A percentile compares a stretch with the other conserved stretches of the same genome.
Evolutionary conservation across 306 rosid species (phyloP).

Genomic region (Sphenostylis stenocarpa): DNA sequence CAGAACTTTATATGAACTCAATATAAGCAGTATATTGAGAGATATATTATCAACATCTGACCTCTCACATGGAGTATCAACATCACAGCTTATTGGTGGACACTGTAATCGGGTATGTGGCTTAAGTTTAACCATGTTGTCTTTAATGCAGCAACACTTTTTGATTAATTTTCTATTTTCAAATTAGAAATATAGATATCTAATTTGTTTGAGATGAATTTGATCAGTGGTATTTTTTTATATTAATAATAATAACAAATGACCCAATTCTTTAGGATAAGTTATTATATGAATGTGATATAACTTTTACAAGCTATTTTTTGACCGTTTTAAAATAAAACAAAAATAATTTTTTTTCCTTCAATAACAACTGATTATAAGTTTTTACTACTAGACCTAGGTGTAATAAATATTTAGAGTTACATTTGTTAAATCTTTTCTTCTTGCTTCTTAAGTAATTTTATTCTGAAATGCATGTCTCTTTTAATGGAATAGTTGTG

Average conservation of each 20-base stretch:
- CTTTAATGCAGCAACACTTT: conserved; percentile 9
- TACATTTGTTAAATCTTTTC: too few relatives aligned
- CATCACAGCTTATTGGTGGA: conserved; percentile 69
- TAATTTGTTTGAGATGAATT: conserved; percentile 1
- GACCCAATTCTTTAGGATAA: neutral
- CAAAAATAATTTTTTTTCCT: neutral
- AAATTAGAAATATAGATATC: neutral
- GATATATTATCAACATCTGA: conserved; percentile 67
- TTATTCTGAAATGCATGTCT: neutral
- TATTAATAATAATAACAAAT: neutral
- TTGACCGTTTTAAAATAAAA: neutral
- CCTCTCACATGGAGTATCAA: conserved; percentile 67
- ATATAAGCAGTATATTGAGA: conserved; percentile 72
- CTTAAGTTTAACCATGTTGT: conserved; percentile 32
- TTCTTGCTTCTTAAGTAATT: too few relatives aligned
- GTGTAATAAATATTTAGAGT: too few relatives aligned
- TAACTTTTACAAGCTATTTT: neutral
- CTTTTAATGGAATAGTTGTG: neutral
- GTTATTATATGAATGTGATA: neutral
- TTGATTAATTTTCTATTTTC: conserved; percentile 21
- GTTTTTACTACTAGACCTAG: too few relatives aligned
- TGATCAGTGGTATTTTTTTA: conserved; percentile 14
- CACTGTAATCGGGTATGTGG: conserved; percentile 73
- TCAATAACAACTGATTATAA: too few relatives aligned
- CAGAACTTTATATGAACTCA: conserved; percentile 72